phyloP scores from a whole-genome alignment of 176 grass and related monocot species.

The Melocanna baccifera region DNA sequence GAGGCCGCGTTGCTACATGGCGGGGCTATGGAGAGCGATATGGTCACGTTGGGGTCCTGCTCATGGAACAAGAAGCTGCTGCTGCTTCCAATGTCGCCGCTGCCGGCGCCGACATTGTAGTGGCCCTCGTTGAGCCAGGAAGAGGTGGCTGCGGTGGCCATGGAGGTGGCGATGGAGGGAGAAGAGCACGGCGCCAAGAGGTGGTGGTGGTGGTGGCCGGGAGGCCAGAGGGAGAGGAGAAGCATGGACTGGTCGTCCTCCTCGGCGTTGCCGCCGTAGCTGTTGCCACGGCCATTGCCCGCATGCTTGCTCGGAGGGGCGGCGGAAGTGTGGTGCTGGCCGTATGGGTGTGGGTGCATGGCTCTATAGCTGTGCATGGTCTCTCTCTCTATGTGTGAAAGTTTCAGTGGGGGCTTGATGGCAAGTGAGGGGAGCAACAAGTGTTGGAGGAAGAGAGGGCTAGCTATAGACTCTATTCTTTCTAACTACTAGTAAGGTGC shows the following conservation, averaged over 20 bases:
- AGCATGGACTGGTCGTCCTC: constrained; percentile 71
- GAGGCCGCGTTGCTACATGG: not conserved
- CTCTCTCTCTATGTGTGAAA: not conserved
- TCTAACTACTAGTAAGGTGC: too few species aligned
- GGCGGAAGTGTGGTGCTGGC: constrained; percentile 15
- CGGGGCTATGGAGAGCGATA: constrained; percentile 65
- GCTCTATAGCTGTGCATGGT: constrained; percentile 57
- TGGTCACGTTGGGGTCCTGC: constrained; percentile 40
- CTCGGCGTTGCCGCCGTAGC: not conserved
- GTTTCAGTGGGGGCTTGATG: constrained; percentile 33
- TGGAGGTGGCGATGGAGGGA: not conserved
- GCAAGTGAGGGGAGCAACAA: constrained; percentile 32
- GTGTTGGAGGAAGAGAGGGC: constrained; percentile 33
- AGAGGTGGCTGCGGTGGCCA: constrained; percentile 1
- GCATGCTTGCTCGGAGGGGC: constrained; percentile 30
- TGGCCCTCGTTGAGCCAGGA: constrained; percentile 37
- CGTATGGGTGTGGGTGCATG: constrained; percentile 43
- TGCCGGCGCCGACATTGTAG: not conserved
- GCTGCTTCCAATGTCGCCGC: not conserved
- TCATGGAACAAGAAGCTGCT: constrained; percentile 35
- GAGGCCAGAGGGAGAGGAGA: constrained; percentile 78
- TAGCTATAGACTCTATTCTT: not conserved
- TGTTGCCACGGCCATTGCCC: not conserved
- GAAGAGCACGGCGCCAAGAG: constrained; percentile 44
- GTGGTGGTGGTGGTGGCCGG: constrained; percentile 45